Base-by-base conservation (phyloP, 768 basidiomycete genomes). In the Termitomyces heimii region DNA sequence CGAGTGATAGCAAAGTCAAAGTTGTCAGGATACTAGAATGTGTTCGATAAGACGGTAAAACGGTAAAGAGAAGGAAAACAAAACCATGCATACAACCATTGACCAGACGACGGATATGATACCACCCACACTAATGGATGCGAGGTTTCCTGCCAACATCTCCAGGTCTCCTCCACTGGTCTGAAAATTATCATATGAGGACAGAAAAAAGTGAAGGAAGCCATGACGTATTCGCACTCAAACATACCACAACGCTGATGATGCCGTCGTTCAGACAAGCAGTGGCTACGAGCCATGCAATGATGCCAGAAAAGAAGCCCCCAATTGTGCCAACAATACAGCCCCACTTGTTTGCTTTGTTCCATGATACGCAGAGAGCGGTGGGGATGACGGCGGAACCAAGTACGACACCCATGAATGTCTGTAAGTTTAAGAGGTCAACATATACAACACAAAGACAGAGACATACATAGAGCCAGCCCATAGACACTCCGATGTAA, bases 131-230 rank as follows among this genome's bases (percentile, higher is more conserved):
- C 82, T 88, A 61, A 95, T 90, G 2, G 92, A 85, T 1, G 86
- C 86, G n/a, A 96, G 73, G 71, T 95, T 94, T 2, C 94, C 94
- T 0, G 92, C 86, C 16, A 97, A 77, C 92, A 97, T 95, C 65
- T 76, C 75, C 28, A 61, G 77, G 66, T 75, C 73, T 63, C 85
- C 83, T 71, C 79, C 76, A 49, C 74, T 79, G 5, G 77, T 80
- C 78, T 80, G 54, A 34, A 8, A 20, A 48, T 28, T 10, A 47
- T 16, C 29, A 28, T 28, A 44, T 24, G 10, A 22, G 22, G 5
- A 29, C 5, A 47, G 2, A 12, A 5, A 48, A 9, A 13, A 20
- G 12, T 5, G n/a, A 39, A 20, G n/a, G 4, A 14, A 12, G 34
- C 20, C 12, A 32, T n/a, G 31, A 5, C 26, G 12, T 26, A 43